Conservation (phyloP, 2,329 filamentous ascomycete genomes). For the Colletotrichum sp. region DNA sequence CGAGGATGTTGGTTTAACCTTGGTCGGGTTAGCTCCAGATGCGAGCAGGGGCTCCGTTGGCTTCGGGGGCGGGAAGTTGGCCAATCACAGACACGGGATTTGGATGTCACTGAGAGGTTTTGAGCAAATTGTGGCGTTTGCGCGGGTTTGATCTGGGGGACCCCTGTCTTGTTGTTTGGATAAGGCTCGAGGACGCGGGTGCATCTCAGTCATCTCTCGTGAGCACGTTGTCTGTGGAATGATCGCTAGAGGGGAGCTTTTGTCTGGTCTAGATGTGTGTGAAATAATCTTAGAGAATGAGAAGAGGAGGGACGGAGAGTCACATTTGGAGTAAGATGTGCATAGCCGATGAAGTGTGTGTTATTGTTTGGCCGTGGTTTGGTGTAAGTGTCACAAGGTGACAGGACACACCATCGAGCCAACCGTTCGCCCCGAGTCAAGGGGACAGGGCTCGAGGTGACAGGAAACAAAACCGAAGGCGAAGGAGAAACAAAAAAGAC, state of each 20-base stretch:
- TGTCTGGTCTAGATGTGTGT: neutral
- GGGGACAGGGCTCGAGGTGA: neutral
- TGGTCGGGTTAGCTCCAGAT: constrained; percentile 15
- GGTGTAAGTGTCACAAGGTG: neutral
- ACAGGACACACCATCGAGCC: neutral
- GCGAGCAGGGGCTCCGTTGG: constrained; percentile 4
- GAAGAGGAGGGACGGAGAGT: too few relatives aligned
- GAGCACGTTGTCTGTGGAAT: neutral
- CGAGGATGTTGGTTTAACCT: constrained; percentile 9
- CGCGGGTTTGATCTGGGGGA: neutral
- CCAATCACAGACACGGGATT: neutral
- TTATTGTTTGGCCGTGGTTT: neutral
- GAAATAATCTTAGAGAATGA: neutral
- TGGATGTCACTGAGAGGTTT: constrained; percentile 43
- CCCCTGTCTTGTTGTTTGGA: neutral
- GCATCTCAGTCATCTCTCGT: neutral
- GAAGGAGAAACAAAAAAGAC: neutral
- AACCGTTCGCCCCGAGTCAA: neutral
- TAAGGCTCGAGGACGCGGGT: neutral
- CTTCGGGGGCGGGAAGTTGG: neutral
- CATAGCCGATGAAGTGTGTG: neutral
- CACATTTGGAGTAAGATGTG: too few relatives aligned
- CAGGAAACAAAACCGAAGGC: neutral
- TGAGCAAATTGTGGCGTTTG: constrained; percentile 52
- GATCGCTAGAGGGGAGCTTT: too few relatives aligned